Conservation (phyloP, 345 rosid species). For the Eucalyptus tenuipes region DNA sequence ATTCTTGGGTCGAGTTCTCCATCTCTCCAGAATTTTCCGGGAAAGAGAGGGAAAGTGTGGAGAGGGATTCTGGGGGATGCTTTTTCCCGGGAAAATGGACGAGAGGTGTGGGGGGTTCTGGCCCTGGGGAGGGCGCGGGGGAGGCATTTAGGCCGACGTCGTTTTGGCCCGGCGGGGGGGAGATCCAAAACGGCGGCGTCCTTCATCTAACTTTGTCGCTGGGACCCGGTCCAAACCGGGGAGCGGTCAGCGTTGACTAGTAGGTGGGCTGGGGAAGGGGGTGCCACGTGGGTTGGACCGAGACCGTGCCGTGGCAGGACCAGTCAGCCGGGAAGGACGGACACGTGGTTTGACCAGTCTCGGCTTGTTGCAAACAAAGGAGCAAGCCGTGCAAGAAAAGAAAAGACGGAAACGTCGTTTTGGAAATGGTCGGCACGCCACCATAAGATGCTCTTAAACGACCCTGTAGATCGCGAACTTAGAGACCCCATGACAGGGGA, state of each 20-base stretch:
- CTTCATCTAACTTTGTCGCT: neutral
- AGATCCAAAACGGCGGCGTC: neutral
- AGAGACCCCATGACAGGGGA: neutral
- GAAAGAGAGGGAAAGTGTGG: neutral
- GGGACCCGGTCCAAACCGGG: neutral
- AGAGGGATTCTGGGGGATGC: neutral
- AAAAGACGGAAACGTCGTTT: neutral
- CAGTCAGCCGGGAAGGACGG: neutral
- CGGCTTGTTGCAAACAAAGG: neutral
- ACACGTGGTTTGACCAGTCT: neutral
- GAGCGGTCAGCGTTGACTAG: neutral
- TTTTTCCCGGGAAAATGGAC: neutral
- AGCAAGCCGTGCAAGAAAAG: neutral
- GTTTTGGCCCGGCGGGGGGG: neutral
- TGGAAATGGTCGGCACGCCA: neutral
- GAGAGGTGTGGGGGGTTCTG: neutral
- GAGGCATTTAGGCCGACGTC: neutral
- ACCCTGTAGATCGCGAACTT: neutral
- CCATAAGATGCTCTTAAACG: neutral
- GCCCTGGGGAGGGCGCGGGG: neutral
- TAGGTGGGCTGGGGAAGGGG: neutral
- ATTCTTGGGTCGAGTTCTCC: conserved; percentile 61
- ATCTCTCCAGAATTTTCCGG: neutral
- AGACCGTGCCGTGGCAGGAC: neutral
- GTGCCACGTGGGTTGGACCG: neutral